Evolutionary conservation across 306 rosid genomes (phyloP).

Genomic region (Inga leiocalycina): DNA sequence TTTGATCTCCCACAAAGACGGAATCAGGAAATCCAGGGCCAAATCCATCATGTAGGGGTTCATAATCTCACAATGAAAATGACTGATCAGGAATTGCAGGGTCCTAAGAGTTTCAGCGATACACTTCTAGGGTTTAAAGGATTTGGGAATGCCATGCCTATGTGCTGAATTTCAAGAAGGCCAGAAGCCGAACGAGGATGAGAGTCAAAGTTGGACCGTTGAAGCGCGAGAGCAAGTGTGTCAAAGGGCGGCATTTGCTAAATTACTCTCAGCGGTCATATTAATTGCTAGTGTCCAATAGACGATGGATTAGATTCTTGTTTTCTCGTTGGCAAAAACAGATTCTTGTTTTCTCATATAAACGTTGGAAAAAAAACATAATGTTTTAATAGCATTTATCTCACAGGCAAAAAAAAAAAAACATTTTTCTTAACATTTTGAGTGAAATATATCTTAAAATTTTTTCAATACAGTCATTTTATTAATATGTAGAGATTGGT

Average conservation of each 20-base stretch:
- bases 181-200: constrained; percentile 9
- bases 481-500: too few species aligned
- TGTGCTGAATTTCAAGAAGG: constrained; percentile 29
- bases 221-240: constrained; percentile 38
- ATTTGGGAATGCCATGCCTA: constrained; percentile 45
- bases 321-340: not conserved
- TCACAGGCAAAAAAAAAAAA: too few species aligned
- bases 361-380: not conserved
- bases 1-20: constrained; percentile 87
- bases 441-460: too few species aligned
- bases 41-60: constrained; percentile 48
- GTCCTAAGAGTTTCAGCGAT: not conserved
- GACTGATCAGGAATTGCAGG: constrained; percentile 22
- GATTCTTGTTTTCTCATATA: not conserved
- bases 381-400: not conserved
- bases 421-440: too few species aligned
- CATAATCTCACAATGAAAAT: not conserved
- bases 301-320: not conserved
- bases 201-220: constrained; percentile 76
- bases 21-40: constrained; percentile 63
- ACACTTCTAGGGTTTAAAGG: constrained; percentile 46
- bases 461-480: too few species aligned
- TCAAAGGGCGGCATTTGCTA: constrained; percentile 27
- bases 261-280: constrained; percentile 4
- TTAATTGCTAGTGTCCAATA: not conserved